Percentiles rank a stretch among this genome's conserved stretches.
Evolutionary conservation across 768 basidiomycete genomes (phyloP).

Genomic region (Rhodosporidiobolus odoratus): DNA sequence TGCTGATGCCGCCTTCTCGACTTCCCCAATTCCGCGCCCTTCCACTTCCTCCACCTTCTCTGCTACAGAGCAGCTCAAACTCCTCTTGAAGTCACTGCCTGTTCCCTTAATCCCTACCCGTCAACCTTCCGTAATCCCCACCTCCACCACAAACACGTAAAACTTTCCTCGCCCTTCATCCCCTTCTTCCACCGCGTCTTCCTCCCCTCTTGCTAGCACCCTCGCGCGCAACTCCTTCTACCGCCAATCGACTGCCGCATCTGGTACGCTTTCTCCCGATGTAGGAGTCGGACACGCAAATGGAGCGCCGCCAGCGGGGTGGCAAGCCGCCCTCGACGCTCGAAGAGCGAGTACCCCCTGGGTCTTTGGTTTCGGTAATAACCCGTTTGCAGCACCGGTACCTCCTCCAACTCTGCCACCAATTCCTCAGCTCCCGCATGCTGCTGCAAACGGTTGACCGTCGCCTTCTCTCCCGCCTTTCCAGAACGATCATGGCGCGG

Average conservation of each 20-base stretch:
- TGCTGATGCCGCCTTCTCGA: too few species aligned
- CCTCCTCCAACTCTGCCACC: too few species aligned
- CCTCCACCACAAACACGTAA: too few species aligned
- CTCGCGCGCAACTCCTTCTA: not conserved
- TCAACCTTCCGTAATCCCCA: constrained; percentile 11
- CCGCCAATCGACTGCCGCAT: not conserved
- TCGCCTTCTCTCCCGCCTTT: too few species aligned
- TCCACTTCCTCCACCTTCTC: not conserved
- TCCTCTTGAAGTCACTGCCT: constrained; percentile 28
- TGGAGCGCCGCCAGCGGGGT: not conserved
- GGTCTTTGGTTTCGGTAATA: not conserved
- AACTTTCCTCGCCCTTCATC: not conserved
- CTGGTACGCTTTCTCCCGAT: not conserved
- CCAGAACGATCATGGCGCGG: too few species aligned
- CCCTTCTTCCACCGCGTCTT: too few species aligned
- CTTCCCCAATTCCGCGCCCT: not conserved
- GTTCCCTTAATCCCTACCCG: constrained; percentile 15
- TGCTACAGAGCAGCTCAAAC: not conserved
- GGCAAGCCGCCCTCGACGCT: not conserved
- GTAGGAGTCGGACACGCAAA: too few species aligned
- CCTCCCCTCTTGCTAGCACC: not conserved
- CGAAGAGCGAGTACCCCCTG: not conserved
- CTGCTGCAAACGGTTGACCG: too few species aligned
- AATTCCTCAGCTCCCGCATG: too few species aligned
- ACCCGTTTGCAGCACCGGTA: not conserved